Percentiles rank a stretch among this genome's conserved stretches.
Evolutionary conservation across 805 yeast species (phyloP).

Genomic region (Lachancea sp.): DNA sequence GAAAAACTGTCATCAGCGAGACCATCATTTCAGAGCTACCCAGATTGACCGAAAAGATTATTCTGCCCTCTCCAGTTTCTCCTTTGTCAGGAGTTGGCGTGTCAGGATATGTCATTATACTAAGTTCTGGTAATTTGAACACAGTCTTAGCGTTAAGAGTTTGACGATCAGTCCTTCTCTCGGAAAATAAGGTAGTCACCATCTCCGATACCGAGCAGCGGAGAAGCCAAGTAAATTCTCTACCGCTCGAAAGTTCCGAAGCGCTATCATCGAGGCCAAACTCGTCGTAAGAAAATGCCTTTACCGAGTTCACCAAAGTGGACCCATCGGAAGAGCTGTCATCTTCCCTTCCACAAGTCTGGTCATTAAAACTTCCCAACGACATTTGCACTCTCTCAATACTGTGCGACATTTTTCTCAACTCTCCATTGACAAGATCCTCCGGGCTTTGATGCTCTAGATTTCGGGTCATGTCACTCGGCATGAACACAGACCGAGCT

Average conservation of each 20-base stretch:
- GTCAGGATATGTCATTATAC: conserved; percentile 22
- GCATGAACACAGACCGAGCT: conserved; percentile 39
- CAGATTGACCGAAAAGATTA: conserved; percentile 23
- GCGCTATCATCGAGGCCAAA: conserved; percentile 20
- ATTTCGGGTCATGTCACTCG: conserved; percentile 33
- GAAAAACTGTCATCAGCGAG: conserved; percentile 40
- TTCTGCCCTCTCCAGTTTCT: conserved; percentile 15
- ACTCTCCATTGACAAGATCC: conserved; percentile 36
- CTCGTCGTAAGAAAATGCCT: conserved; percentile 19
- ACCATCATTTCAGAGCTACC: conserved; percentile 30
- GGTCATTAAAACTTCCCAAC: conserved; percentile 8
- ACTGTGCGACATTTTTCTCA: conserved; percentile 31
- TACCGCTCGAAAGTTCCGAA: conserved; percentile 12
- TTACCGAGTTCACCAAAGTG: neutral
- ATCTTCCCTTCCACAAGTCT: conserved; percentile 22
- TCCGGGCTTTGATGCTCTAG: conserved; percentile 32
- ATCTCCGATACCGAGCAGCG: conserved; percentile 19
- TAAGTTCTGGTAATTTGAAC: conserved; percentile 26
- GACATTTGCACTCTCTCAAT: conserved; percentile 18
- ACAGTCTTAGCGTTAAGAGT: conserved; percentile 28
- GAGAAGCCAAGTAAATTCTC: conserved; percentile 24
- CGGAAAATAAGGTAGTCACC: conserved; percentile 29
- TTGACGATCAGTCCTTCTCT: conserved; percentile 26
- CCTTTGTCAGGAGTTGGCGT: conserved; percentile 11
- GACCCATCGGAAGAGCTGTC: conserved; percentile 9